Conservation (phyloP, 768 basidiomycete species). For the Boletus rufocinnamomeus region DNA sequence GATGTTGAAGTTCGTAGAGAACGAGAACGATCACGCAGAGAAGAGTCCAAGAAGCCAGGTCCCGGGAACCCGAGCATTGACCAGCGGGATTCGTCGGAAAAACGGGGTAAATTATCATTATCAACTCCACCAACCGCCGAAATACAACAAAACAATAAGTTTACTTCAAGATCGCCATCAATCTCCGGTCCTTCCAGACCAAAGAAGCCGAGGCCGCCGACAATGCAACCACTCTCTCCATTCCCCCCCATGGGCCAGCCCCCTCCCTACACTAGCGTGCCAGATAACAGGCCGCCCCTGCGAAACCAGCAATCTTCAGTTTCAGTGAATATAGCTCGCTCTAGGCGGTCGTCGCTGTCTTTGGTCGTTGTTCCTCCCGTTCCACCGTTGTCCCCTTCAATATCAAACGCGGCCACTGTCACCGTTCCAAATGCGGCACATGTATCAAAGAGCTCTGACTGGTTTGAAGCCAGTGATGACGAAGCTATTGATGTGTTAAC, state of each 20-base stretch:
- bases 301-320: slow-evolving; percentile 45
- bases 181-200: slow-evolving; percentile 17
- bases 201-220: slow-evolving; percentile 31
- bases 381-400: slow-evolving; percentile 38
- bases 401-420: slow-evolving; percentile 36
- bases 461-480: slow-evolving; percentile 81
- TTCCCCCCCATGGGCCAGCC: slow-evolving; percentile 52
- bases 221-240: slow-evolving; percentile 25
- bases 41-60: slow-evolving; percentile 59
- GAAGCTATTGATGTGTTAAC: slow-evolving; percentile 84
- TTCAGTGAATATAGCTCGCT: slow-evolving; percentile 44
- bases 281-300: slow-evolving; percentile 36
- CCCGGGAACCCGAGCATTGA: slow-evolving; percentile 38
- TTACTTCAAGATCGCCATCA: slow-evolving; percentile 23
- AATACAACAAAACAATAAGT: slow-evolving; percentile 22
- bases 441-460: slow-evolving; percentile 59
- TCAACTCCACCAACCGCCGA: slow-evolving; percentile 49
- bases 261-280: slow-evolving; percentile 58
- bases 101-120: slow-evolving; percentile 48
- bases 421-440: slow-evolving; percentile 39
- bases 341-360: slow-evolving; percentile 56
- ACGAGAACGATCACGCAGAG: slow-evolving; percentile 67
- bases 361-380: slow-evolving; percentile 53
- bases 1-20: slow-evolving; percentile 78
- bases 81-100: slow-evolving; percentile 48